These are phyloP conservation scores for Vaccinium myrtillus DNA, from an alignment of 148 eudicot genomes.

Conservation along the genomic window DNA sequence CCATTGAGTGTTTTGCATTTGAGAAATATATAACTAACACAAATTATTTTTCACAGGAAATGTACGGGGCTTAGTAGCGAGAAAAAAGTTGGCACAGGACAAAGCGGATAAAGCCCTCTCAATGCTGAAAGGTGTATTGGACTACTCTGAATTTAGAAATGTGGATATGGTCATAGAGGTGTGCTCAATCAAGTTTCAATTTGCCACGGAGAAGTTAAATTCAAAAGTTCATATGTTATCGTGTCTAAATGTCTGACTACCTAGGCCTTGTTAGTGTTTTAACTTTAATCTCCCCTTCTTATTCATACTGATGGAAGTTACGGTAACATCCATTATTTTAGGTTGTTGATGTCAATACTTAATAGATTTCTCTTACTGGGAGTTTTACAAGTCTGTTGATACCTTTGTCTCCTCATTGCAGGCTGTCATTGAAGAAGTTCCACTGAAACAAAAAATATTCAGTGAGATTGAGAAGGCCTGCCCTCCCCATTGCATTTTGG, in stretches of 20 bases:
- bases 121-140: conserved; percentile 78
- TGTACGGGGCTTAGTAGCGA: conserved; percentile 60
- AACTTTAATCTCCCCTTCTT: not conserved
- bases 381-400: conserved; percentile 17
- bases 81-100: conserved; percentile 65
- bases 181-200: conserved; percentile 18
- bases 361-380: not conserved
- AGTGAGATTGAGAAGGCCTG: conserved; percentile 83
- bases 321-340: not conserved
- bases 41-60: conserved; percentile 56
- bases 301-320: not conserved
- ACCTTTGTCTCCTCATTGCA: conserved; percentile 34
- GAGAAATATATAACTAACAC: not conserved
- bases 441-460: conserved; percentile 79
- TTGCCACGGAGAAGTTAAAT: not conserved
- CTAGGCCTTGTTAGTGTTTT: not conserved
- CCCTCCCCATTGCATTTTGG: conserved; percentile 94
- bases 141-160: conserved; percentile 77
- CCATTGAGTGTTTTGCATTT: conserved; percentile 5
- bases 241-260: not conserved
- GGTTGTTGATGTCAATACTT: too few relatives aligned
- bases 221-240: not conserved
- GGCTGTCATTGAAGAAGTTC: conserved; percentile 84
- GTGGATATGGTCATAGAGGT: conserved; percentile 98
- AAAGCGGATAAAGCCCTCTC: conserved; percentile 83